Percentiles rank a stretch among this genome's conserved stretches.
Evolutionary conservation across 1,139 yeast genomes (phyloP).

Genomic region (Kurtzmaniella quercitrusa): DNA sequence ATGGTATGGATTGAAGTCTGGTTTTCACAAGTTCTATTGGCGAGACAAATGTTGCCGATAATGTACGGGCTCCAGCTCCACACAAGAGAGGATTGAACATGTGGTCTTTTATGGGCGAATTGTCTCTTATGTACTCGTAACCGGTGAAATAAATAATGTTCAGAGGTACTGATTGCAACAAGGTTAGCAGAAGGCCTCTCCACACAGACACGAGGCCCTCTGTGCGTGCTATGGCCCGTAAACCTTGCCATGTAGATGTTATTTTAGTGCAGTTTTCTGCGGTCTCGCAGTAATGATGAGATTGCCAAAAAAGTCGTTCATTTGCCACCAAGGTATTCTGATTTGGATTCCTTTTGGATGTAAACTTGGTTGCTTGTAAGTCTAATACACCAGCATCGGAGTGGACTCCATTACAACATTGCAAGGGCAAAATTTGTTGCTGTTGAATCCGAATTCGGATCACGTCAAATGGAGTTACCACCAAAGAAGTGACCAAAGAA

Average conservation of each 20-base stretch:
- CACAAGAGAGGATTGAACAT: conserved; percentile 74
- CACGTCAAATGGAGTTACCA: conserved; percentile 92
- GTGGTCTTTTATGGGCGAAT: conserved; percentile 53
- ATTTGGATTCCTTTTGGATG: conserved; percentile 9
- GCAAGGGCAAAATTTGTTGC: conserved; percentile 58
- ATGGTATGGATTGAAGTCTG: conserved; percentile 79
- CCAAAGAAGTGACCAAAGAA: conserved; percentile 78
- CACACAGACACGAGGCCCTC: conserved; percentile 82
- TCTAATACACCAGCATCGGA: conserved; percentile 8
- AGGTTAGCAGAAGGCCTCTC: conserved; percentile 82
- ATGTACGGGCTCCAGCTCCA: conserved; percentile 78
- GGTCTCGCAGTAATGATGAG: conserved; percentile 33
- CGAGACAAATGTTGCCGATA: conserved; percentile 82
- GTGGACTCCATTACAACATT: conserved; percentile 23
- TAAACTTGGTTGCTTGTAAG: conserved; percentile 10
- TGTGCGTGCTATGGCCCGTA: conserved; percentile 54
- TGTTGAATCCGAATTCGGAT: conserved; percentile 88
- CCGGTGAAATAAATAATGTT: conserved; percentile 94
- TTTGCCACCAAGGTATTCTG: conserved; percentile 3
- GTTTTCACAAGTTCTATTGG: conserved; percentile 89
- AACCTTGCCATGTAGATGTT: conserved; percentile 69
- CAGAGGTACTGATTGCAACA: conserved; percentile 89
- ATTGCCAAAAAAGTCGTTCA: conserved; percentile 38
- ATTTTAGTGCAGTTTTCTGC: conserved; percentile 32
- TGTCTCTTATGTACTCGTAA: conserved; percentile 79